Percentiles rank a stretch among this genome's conserved stretches.
phyloP scores from a whole-genome alignment of 2,329 filamentous ascomycete genomes.

The Monilinia vaccinii-corymbosi region DNA sequence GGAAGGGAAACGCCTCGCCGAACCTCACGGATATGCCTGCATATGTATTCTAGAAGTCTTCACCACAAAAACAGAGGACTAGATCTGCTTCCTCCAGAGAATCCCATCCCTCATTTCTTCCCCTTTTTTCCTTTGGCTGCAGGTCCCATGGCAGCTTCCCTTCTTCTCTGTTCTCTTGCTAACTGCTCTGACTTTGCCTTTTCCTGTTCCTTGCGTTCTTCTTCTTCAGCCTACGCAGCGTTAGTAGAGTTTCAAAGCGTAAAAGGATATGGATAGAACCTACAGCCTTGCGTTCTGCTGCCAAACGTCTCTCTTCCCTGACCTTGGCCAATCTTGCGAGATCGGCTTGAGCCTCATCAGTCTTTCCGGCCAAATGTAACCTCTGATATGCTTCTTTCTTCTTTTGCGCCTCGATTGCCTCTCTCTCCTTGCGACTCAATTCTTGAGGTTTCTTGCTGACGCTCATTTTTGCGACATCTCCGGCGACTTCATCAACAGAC shows the following conservation, averaged over 20 bases:
- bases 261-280: slow-evolving; percentile 26
- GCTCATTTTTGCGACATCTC: slow-evolving; percentile 46
- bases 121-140: slow-evolving; percentile 7
- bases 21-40: neutral
- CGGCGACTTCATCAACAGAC: slow-evolving; percentile 41
- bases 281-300: slow-evolving; percentile 74
- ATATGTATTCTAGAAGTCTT: neutral
- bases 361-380: slow-evolving; percentile 89
- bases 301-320: slow-evolving; percentile 75
- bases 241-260: slow-evolving; percentile 13
- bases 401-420: slow-evolving; percentile 78
- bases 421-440: slow-evolving; percentile 58
- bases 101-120: neutral
- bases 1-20: neutral
- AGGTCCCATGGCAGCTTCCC: slow-evolving; percentile 26
- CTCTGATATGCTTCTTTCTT: slow-evolving; percentile 88
- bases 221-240: slow-evolving; percentile 30
- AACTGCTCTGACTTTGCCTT: slow-evolving; percentile 38
- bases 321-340: slow-evolving; percentile 74
- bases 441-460: slow-evolving; percentile 39
- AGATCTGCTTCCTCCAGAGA: neutral
- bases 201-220: slow-evolving; percentile 32
- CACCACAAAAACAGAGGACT: neutral
- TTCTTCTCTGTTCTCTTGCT: slow-evolving; percentile 35
- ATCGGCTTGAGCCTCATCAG: slow-evolving; percentile 87